Evolutionary conservation across 1,139 yeast species (phyloP), one percentile per base, ranked within the genome.

Genomic region (Kurtzmaniella quercitrusa): DNA sequence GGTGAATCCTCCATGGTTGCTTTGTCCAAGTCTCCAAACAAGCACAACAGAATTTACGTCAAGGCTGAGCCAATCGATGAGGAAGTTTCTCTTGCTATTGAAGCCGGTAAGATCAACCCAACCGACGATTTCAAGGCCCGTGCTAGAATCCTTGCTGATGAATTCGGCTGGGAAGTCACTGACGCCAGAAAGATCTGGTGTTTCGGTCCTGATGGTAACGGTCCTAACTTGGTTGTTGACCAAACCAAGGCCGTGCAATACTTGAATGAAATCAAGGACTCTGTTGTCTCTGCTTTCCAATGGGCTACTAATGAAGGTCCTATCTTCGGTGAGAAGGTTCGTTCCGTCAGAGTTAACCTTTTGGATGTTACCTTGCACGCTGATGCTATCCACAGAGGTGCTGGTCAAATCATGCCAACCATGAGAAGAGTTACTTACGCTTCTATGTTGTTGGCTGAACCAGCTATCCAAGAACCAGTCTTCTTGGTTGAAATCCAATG

Each of bases 261-360:
- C 91, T 85, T 93, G 80, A 76, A 82, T 75, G 98, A 93, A 83
- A 93, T 93, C 82, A 93, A 93, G 88, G 98, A 93, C 77, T 91
- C 96, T 67, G 96, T 91, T 68, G 96, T 91, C 68, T 93, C 98
- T 71, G 98, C 96, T 73, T 93, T 91, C 97, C 97, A 93, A 82
- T 93, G 98, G 97, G 98, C 98, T 77, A 81, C 98, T 70, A 91
- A 88, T 83, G 98, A 94, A 77, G 98, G 98, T 83, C 98, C 98
- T 70, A 78, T 93, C 71, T 81, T 93, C 67, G 96, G 95, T 80
- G 98, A 93, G 82, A 79, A 76, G 74, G 77, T 88, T 79, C 91
- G 98, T 84, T 86, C 95, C 65, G 82, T 90, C 67, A 89, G 98
- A 81, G 79, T 89, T 75, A 93, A 93, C 95, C 86, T 93, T 70